Evolutionary conservation across 1,284 basidiomycete species (phyloP).

Genomic region (Grifola frondosa): DNA sequence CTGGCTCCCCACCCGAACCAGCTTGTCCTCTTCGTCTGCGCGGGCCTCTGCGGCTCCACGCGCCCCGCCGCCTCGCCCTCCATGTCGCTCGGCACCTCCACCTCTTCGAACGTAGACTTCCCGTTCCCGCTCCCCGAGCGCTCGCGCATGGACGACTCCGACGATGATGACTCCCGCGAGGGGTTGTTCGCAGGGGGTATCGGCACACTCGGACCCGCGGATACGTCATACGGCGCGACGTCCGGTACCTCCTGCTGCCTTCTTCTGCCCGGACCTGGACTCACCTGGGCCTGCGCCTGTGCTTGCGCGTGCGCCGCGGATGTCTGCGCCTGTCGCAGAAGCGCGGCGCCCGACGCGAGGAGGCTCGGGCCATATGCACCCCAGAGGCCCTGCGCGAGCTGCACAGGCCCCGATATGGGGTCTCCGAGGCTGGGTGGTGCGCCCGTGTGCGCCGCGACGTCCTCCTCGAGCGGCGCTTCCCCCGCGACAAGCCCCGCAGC

Average conservation of each 20-base stretch:
- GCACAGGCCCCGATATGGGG: constrained; percentile 60
- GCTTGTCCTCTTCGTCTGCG: constrained; percentile 28
- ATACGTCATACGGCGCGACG: constrained; percentile 28
- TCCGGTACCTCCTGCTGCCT: constrained; percentile 49
- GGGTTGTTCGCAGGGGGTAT: constrained; percentile 35
- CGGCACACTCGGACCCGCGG: constrained; percentile 27
- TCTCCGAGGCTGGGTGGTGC: constrained; percentile 50
- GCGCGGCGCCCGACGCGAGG: constrained; percentile 59
- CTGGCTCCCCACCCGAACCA: constrained; percentile 40
- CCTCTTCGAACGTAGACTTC: constrained; percentile 54
- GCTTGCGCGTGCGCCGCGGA: constrained; percentile 21
- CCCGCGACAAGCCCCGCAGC: constrained; percentile 6
- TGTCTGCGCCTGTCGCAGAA: constrained; percentile 41
- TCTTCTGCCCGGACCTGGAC: constrained; percentile 14
- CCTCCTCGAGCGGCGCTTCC: constrained; percentile 25
- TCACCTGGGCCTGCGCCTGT: constrained; percentile 19
- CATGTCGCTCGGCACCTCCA: constrained; percentile 62
- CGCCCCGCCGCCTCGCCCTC: constrained; percentile 52
- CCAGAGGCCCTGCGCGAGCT: constrained; percentile 67
- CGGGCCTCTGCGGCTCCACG: constrained; percentile 10
- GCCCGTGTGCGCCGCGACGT: constrained; percentile 31
- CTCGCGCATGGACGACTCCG: constrained; percentile 43
- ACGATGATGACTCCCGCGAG: constrained; percentile 34
- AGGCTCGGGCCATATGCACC: constrained; percentile 72
- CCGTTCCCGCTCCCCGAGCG: constrained; percentile 40